phyloP scores from a whole-genome alignment of 352 stramenopile species.

The Globisporangium splendens region DNA sequence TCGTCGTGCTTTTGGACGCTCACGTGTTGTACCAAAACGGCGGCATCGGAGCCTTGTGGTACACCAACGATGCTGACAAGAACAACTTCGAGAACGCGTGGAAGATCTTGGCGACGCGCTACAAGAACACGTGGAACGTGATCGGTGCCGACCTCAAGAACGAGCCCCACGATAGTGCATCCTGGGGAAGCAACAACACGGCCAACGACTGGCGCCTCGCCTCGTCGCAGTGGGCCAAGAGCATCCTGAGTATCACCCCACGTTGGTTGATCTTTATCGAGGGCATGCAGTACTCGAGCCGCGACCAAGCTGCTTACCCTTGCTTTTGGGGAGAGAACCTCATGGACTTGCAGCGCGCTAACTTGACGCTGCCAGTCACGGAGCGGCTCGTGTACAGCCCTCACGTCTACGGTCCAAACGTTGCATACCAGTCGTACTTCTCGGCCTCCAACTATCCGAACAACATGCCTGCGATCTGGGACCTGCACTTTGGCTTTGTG shows the following conservation, averaged over 20 bases:
- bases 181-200: slow-evolving; percentile 15
- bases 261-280: slow-evolving; percentile 21
- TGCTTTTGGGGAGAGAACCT: slow-evolving; percentile 20
- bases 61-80: slow-evolving; percentile 6
- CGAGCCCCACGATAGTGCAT: slow-evolving; percentile 13
- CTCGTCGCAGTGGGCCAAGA: slow-evolving; percentile 4
- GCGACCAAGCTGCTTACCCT: slow-evolving; percentile 1
- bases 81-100: slow-evolving; percentile 18
- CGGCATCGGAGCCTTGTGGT: slow-evolving; percentile 14
- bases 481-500: slow-evolving; percentile 19
- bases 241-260: slow-evolving; percentile 10
- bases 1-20: slow-evolving; percentile 16
- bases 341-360: slow-evolving; percentile 7
- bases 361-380: slow-evolving; percentile 8
- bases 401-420: slow-evolving; percentile 15
- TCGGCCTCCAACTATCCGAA: neutral
- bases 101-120: slow-evolving; percentile 16
- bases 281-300: slow-evolving; percentile 16
- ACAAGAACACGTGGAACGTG: slow-evolving; percentile 19
- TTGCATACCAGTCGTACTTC: slow-evolving; percentile 8
- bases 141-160: slow-evolving; percentile 19
- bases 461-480: slow-evolving; percentile 27
- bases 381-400: slow-evolving; percentile 15
- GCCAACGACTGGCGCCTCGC: slow-evolving; percentile 15
- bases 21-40: slow-evolving; percentile 11